Evolutionary conservation across 2,329 filamentous ascomycete species (phyloP).

Genomic region (Fusarium chlamydosporum): DNA sequence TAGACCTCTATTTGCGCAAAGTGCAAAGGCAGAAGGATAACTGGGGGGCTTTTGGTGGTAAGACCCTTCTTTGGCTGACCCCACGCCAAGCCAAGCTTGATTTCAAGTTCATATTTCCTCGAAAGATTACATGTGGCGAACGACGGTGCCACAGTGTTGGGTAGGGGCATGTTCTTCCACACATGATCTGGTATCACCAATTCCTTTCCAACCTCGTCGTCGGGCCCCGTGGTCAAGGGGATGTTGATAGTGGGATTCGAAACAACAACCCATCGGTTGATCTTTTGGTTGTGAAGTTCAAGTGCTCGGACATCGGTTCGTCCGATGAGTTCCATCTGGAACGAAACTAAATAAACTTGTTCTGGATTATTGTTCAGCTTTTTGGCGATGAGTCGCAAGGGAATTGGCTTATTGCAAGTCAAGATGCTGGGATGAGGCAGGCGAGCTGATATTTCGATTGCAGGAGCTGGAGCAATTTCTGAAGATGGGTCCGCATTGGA

Average conservation of each 20-base stretch:
- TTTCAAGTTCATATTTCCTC: conserved; percentile 85
- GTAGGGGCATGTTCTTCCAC: conserved; percentile 81
- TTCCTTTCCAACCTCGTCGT: conserved; percentile 75
- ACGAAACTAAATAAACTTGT: conserved; percentile 79
- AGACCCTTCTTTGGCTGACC: conserved; percentile 66
- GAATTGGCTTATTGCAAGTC: conserved; percentile 89
- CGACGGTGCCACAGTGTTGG: conserved; percentile 87
- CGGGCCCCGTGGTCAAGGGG: conserved; percentile 70
- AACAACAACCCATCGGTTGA: conserved; percentile 80
- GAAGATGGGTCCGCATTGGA: conserved; percentile 52
- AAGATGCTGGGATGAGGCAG: conserved; percentile 89
- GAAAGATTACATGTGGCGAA: conserved; percentile 92
- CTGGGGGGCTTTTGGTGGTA: conserved; percentile 67
- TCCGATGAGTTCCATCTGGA: conserved; percentile 86
- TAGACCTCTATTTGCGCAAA: conserved; percentile 83
- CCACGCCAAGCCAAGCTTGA: conserved; percentile 83
- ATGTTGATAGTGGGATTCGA: conserved; percentile 79
- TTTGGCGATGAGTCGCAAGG: conserved; percentile 82
- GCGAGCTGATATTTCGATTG: conserved; percentile 81
- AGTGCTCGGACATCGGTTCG: conserved; percentile 85
- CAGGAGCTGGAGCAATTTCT: conserved; percentile 63
- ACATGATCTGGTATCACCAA: conserved; percentile 76
- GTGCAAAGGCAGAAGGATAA: conserved; percentile 82
- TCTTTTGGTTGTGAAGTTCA: conserved; percentile 78
- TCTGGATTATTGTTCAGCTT: conserved; percentile 79